Conservation (phyloP, 1,284 basidiomycete species). For the Pseudozyma tsukubaensis region DNA sequence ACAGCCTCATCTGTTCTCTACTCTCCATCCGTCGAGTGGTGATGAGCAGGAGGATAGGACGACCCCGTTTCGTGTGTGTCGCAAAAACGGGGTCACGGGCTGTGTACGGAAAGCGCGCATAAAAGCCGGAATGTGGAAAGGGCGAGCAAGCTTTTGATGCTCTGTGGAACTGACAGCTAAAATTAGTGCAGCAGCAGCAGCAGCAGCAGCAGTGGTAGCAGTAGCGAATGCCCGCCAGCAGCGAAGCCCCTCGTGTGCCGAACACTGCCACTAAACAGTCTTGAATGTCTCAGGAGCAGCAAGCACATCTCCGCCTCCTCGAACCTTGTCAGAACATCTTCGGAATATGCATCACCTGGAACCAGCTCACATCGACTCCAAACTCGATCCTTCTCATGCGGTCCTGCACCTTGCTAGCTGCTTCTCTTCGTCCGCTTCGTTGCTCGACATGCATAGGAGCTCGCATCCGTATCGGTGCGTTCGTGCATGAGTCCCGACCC, state of each 20-base stretch:
- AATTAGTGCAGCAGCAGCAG: not conserved
- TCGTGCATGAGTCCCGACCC: slow-evolving; percentile 3
- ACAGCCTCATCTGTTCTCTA: too few species aligned
- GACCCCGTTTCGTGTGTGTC: too few species aligned
- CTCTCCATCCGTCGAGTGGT: too few species aligned
- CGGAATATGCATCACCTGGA: not conserved
- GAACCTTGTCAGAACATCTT: not conserved
- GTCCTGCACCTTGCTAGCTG: not conserved
- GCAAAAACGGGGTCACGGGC: too few species aligned
- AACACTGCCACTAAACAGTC: slow-evolving; percentile 1
- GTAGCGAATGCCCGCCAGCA: too few species aligned
- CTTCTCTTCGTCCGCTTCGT: not conserved
- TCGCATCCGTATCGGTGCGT: not conserved
- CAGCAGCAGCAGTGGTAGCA: too few species aligned
- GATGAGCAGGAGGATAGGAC: too few species aligned
- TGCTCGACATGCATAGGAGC: not conserved
- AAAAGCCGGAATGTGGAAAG: too few species aligned
- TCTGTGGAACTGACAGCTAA: not conserved
- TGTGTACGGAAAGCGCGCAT: too few species aligned
- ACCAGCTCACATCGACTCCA: not conserved
- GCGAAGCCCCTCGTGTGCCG: not conserved
- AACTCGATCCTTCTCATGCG: not conserved
- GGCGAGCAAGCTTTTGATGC: too few species aligned
- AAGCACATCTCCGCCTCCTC: not conserved
- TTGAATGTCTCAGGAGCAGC: not conserved